Percentiles rank a stretch among this genome's conserved stretches.
phyloP scores from a whole-genome alignment of 225 moss, liverwort and hornwort species.

The Sphagnum contortum region DNA sequence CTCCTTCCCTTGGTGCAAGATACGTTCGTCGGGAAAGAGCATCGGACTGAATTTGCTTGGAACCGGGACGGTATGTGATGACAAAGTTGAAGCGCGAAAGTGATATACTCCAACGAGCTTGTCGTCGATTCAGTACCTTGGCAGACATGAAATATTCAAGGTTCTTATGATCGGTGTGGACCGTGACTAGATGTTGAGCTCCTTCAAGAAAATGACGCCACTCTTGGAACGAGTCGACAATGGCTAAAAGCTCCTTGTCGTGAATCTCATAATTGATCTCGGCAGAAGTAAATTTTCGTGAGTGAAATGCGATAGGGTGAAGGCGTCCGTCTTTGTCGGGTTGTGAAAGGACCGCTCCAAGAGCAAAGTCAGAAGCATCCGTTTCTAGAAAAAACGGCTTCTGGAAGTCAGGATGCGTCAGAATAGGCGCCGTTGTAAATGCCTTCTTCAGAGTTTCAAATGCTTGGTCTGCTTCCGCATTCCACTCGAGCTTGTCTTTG shows the following conservation, averaged over 20 bases:
- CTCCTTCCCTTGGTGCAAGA: not conserved
- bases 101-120: conserved; percentile 1
- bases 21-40: not conserved
- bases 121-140: not conserved
- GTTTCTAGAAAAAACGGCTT: not conserved
- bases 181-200: not conserved
- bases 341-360: conserved; percentile 6
- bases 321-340: not conserved
- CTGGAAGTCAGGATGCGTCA: not conserved
- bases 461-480: not conserved
- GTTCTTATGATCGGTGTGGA: conserved; percentile 1
- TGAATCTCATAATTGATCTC: conserved; percentile 2
- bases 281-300: not conserved
- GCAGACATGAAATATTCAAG: conserved; percentile 1
- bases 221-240: not conserved
- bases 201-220: conserved; percentile 4
- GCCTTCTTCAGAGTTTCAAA: conserved; percentile 2
- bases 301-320: not conserved
- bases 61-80: not conserved
- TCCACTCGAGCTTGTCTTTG: not conserved
- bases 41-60: not conserved
- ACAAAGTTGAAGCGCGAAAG: conserved; percentile 1
- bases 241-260: conserved; percentile 9
- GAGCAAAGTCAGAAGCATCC: conserved; percentile 7
- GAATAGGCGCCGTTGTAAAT: not conserved